phyloP scores from a whole-genome alignment of 768 basidiomycete species.

The Cantharellus anzutake region DNA sequence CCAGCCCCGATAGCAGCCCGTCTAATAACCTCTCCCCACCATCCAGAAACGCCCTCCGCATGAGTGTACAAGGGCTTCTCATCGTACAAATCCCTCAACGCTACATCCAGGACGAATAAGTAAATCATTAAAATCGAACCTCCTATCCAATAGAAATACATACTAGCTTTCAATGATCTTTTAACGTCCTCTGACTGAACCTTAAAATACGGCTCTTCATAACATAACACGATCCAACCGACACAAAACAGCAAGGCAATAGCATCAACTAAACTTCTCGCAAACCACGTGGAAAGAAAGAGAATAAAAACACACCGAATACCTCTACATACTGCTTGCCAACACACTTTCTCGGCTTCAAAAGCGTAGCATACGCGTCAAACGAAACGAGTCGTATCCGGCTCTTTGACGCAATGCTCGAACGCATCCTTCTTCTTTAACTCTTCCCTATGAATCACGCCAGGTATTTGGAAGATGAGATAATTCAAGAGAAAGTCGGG shows the following conservation, averaged over 20 bases:
- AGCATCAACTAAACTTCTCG: not conserved
- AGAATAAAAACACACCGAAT: conserved; percentile 18
- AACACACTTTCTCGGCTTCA: conserved; percentile 48
- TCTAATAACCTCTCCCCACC: conserved; percentile 68
- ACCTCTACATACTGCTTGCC: conserved; percentile 44
- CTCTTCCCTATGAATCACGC: no score
- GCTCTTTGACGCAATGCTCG: no score
- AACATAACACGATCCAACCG: not conserved
- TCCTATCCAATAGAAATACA: conserved; percentile 13
- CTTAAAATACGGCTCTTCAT: not conserved
- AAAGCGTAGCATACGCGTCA: conserved; percentile 57
- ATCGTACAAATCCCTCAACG: conserved; percentile 32
- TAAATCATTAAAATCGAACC: no score
- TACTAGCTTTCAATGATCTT: not conserved
- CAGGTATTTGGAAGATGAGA: no score
- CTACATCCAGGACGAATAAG: not conserved
- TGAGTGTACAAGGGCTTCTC: conserved; percentile 36
- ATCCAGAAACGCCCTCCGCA: conserved; percentile 21
- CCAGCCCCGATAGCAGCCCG: conserved; percentile 61
- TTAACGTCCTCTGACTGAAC: not conserved
- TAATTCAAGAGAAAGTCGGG: no score
- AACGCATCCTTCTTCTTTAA: no score
- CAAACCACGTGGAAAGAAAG: no score
- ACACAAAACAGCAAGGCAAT: not conserved
- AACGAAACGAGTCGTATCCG: conserved; percentile 42